These are phyloP conservation scores for Suillus brevipes DNA, from an alignment of 768 basidiomycete genomes.

Conservation along the genomic window DNA sequence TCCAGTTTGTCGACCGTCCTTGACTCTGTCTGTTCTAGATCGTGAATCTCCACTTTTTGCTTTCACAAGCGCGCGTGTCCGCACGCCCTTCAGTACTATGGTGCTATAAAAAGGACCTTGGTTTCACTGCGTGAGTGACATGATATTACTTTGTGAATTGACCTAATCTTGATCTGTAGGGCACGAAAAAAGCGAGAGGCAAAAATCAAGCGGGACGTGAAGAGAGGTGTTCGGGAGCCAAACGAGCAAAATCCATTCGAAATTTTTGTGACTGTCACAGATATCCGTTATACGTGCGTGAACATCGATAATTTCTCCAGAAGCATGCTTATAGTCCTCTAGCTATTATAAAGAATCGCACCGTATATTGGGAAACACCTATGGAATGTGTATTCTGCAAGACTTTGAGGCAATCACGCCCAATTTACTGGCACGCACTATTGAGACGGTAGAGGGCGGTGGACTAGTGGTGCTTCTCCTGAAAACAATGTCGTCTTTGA, in stretches of 20 bases:
- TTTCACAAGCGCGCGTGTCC: conserved; percentile 88
- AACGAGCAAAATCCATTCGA: conserved; percentile 98
- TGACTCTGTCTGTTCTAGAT: conserved; percentile 45
- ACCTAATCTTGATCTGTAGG: conserved; percentile 36
- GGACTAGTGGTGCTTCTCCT: conserved; percentile 85
- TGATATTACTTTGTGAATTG: not conserved
- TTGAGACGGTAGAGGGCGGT: conserved; percentile 98
- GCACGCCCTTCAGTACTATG: conserved; percentile 91
- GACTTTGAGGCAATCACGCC: conserved; percentile 99
- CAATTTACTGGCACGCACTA: conserved; percentile 92
- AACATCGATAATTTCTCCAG: not conserved
- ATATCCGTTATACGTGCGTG: conserved; percentile 93
- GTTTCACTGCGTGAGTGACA: conserved; percentile 79
- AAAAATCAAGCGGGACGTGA: conserved; percentile 95
- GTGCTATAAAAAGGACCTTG: conserved; percentile 99
- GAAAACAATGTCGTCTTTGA: conserved; percentile 92
- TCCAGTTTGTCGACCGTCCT: not conserved
- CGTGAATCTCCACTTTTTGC: conserved; percentile 92
- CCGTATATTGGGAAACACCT: conserved; percentile 96
- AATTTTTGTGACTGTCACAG: conserved; percentile 97
- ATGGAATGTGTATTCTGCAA: conserved; percentile 95
- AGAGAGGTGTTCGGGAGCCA: conserved; percentile 88
- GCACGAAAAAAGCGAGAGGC: conserved; percentile 97
- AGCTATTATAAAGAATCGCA: conserved; percentile 97
- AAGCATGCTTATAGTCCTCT: conserved; percentile 1